phyloP scores from a whole-genome alignment of 495 filamentous ascomycete genomes.

The Trichoderma reesei region DNA sequence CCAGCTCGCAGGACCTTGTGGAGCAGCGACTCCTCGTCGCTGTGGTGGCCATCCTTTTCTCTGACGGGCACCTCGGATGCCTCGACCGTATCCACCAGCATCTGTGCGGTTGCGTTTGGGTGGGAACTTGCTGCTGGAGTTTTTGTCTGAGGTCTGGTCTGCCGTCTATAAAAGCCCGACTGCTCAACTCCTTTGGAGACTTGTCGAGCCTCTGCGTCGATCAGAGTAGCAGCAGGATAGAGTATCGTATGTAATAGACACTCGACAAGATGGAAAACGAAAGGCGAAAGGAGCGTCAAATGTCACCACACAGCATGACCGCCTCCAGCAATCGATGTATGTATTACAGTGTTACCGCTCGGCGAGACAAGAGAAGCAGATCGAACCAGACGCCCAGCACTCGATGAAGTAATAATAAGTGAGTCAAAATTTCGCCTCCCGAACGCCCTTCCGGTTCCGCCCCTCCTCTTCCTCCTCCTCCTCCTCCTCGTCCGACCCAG shows the following conservation, averaged over 20 bases:
- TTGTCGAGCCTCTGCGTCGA: too few relatives aligned
- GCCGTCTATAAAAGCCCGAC: not conserved
- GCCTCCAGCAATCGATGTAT: not conserved
- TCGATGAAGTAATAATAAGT: too few relatives aligned
- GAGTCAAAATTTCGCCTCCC: too few relatives aligned
- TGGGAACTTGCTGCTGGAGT: not conserved
- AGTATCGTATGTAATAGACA: too few relatives aligned
- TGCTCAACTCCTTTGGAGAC: not conserved
- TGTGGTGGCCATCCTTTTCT: constrained; percentile 3
- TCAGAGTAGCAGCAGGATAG: too few relatives aligned
- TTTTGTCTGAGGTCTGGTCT: not conserved
- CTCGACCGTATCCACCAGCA: constrained; percentile 6
- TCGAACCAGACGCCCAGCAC: too few relatives aligned
- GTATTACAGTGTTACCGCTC: not conserved
- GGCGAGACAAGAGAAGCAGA: not conserved
- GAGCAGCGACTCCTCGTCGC: constrained; percentile 1
- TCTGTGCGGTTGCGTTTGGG: not conserved
- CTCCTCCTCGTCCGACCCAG: too few relatives aligned
- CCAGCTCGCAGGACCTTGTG: constrained; percentile 13
- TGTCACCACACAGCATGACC: not conserved
- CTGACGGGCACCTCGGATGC: not conserved
- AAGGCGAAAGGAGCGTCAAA: not conserved
- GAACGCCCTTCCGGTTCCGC: too few relatives aligned
- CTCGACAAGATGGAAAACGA: not conserved
- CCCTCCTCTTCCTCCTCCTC: too few relatives aligned